Conservation (phyloP, 2,329 filamentous ascomycete genomes). For the Hypoxylon sp. region DNA sequence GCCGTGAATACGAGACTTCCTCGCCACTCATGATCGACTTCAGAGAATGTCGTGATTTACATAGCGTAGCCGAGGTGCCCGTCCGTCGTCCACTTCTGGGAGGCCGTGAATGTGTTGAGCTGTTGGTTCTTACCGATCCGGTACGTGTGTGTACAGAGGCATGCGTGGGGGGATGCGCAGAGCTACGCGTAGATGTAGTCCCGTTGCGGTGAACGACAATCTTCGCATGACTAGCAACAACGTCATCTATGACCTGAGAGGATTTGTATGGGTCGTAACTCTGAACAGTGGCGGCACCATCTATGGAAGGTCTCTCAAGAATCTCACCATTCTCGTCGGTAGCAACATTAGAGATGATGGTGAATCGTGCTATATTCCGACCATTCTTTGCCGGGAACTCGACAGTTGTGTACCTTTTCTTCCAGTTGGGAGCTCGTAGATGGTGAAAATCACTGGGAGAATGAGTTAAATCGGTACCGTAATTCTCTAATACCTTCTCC, state of each 20-base stretch:
- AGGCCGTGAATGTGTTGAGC: slow-evolving; percentile 52
- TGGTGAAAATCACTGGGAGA: slow-evolving; percentile 95
- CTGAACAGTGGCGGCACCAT: slow-evolving; percentile 62
- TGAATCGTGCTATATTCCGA: slow-evolving; percentile 72
- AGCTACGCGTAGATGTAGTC: slow-evolving; percentile 52
- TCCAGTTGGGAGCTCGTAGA: slow-evolving; percentile 71
- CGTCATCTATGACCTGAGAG: slow-evolving; percentile 66
- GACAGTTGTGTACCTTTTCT: slow-evolving; percentile 73
- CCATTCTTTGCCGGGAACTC: slow-evolving; percentile 67
- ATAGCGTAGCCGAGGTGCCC: slow-evolving; percentile 51
- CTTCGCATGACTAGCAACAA: slow-evolving; percentile 73
- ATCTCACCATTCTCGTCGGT: slow-evolving; percentile 61
- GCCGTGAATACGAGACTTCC: slow-evolving; percentile 60
- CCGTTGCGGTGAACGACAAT: slow-evolving; percentile 76
- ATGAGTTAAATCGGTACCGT: slow-evolving; percentile 82
- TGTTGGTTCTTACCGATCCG: slow-evolving; percentile 54
- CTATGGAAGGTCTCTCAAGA: slow-evolving; percentile 52
- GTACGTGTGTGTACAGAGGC: slow-evolving; percentile 55
- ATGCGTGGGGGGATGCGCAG: slow-evolving; percentile 50
- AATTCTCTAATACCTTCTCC: slow-evolving; percentile 89
- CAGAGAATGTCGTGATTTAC: slow-evolving; percentile 60
- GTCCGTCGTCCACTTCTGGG: slow-evolving; percentile 49
- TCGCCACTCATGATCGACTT: slow-evolving; percentile 66
- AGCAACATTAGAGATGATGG: slow-evolving; percentile 74
- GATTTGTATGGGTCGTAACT: slow-evolving; percentile 91